Evolutionary conservation across 805 yeast genomes (phyloP).

Genomic region (Pichia paraexigua): DNA sequence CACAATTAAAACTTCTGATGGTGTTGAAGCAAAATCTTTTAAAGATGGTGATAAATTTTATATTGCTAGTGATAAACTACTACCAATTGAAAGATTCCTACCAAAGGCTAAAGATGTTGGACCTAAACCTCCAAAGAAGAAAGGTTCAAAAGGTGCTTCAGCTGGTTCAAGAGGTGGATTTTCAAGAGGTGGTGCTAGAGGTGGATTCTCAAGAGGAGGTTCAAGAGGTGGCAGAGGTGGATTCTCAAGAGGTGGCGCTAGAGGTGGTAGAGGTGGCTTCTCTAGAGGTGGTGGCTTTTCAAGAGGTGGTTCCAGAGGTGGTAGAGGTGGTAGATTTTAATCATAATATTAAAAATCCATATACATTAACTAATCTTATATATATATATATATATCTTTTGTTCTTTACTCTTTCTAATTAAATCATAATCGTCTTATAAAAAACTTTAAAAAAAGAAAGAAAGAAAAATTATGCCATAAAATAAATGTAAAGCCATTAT

Average conservation of each 20-base stretch:
- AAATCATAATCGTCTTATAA: background rate
- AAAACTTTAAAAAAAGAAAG: background rate
- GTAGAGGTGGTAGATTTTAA: background rate
- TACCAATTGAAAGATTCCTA: conserved; percentile 92
- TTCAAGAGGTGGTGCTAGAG: conserved; percentile 35
- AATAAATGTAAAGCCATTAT: too few species aligned
- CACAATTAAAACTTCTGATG: conserved; percentile 93
- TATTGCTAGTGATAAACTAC: conserved; percentile 90
- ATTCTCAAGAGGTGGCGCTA: background rate
- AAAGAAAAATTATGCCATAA: too few species aligned
- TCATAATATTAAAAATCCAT: background rate
- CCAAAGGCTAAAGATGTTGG: conserved; percentile 91
- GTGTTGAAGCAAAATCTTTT: conserved; percentile 90
- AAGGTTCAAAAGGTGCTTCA: conserved; percentile 48
- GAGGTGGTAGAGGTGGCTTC: conserved; percentile 38
- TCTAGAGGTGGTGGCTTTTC: conserved; percentile 27
- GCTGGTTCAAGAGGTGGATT: conserved; percentile 37
- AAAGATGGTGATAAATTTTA: conserved; percentile 93
- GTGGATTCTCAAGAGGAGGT: conserved; percentile 39
- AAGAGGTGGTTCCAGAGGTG: background rate
- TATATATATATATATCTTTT: background rate
- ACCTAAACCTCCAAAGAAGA: conserved; percentile 71
- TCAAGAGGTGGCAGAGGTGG: conserved; percentile 13
- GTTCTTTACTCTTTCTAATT: background rate
- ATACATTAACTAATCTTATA: background rate